Evolutionary conservation across 2,329 filamentous ascomycete genomes (phyloP), one percentile per base, ranked within the genome.

Genomic region (Ceratocystiopsis sp.): DNA sequence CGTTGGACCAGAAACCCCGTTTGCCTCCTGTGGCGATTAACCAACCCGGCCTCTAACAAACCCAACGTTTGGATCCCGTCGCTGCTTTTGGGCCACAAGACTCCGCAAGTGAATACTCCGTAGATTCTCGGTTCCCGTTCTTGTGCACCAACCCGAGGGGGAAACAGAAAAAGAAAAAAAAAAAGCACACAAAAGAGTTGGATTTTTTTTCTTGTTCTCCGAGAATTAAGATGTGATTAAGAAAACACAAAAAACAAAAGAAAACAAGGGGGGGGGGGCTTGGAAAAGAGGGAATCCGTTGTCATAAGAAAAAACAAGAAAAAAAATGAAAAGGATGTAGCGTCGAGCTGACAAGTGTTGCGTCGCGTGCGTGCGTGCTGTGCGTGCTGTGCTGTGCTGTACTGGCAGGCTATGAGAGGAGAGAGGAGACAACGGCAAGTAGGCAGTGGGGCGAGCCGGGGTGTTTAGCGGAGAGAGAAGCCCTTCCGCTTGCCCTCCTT

Each of bases 401-500:
- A n/a, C n/a, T n/a, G n/a, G n/a, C n/a, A n/a, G 19, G 19, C 19
- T 21, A 21, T 21, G 50, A 50, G 38, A 50, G 41, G 50, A 50
- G 38, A 50, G 41, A 38, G 17, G 16, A 13, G 38, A n/a, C 33
- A 17, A 25, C 25, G n/a, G 29, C 6, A 40, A 40, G 19, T 21
- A 21, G 19, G 19, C 7, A 21, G n/a, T n/a, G n/a, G n/a, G n/a
- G n/a, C n/a, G n/a, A 21, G 19, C 19, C 19, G 25, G 25, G 6
- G 6, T 29, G 9, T 53, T 78, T 89, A 93, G 66, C 91, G 86
- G 61, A 98, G 83, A 52, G 91, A 98, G 75, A 98, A 98, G 48
- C 89, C 89, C 84, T 96, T 96, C 68, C 86, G 84, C 81, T 94
- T 94, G 67, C 80, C 80, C 72, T 96, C 89, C 70, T 96, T 87